Conservation (phyloP, 805 yeast species). For the Saitoella complicata region DNA sequence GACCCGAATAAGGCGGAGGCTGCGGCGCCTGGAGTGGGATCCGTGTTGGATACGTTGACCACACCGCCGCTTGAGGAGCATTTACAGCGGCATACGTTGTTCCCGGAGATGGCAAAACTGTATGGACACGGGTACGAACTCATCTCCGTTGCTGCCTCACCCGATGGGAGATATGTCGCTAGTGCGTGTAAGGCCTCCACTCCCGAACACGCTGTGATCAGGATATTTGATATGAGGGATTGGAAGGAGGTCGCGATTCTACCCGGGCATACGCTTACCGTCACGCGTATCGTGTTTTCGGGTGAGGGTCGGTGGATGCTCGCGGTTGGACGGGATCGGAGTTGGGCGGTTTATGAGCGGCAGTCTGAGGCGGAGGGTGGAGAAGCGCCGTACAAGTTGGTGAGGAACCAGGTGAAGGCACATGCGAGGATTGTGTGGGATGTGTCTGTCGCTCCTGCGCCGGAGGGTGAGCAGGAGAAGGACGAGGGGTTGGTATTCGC, state of each 20-base stretch:
- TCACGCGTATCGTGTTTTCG: conserved; percentile 68
- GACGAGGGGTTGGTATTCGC: conserved; percentile 27
- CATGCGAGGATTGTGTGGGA: conserved; percentile 94
- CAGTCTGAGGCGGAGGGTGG: conserved; percentile 14
- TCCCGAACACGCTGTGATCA: conserved; percentile 66
- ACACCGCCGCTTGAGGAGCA: conserved; percentile 80
- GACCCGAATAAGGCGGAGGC: conserved; percentile 25
- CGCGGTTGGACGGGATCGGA: conserved; percentile 81
- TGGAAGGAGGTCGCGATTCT: conserved; percentile 46
- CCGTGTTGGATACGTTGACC: conserved; percentile 19
- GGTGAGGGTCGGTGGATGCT: conserved; percentile 38
- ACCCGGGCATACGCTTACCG: conserved; percentile 64
- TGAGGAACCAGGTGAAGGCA: conserved; percentile 42
- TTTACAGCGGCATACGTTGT: conserved; percentile 75
- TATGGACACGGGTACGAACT: neutral
- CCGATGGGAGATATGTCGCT: conserved; percentile 11
- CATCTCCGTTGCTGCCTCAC: neutral
- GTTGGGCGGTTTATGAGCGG: conserved; percentile 57
- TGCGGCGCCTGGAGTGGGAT: conserved; percentile 17
- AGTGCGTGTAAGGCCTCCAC: conserved; percentile 43
- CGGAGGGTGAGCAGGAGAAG: conserved; percentile 2
- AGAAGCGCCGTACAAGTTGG: conserved; percentile 26
- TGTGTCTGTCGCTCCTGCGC: conserved; percentile 62
- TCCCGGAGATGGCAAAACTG: conserved; percentile 53
- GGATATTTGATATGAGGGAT: conserved; percentile 47